A percentile compares a stretch with the other conserved stretches of the same genome.
These are phyloP conservation scores for Lizonia empirigonia DNA, from an alignment of 2,329 filamentous ascomycete genomes.

Conservation along the genomic window DNA sequence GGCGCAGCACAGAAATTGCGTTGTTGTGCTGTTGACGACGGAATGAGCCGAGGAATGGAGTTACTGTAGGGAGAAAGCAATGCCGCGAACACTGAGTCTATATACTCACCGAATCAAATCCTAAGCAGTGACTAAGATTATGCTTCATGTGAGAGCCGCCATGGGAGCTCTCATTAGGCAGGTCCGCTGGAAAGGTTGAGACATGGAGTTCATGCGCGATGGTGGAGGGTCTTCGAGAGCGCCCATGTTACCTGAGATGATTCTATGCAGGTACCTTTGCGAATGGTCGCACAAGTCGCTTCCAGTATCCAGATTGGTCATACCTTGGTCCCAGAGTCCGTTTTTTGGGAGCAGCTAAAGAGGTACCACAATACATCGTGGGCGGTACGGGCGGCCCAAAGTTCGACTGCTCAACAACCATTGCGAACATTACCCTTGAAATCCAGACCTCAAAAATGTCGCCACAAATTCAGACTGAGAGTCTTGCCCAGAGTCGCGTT, in stretches of 20 bases:
- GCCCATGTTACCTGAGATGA: constrained; percentile 31
- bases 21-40: constrained; percentile 16
- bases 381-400: constrained; percentile 13
- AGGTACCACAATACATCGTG: constrained; percentile 13
- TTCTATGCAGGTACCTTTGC: constrained; percentile 36
- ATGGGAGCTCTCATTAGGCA: constrained; percentile 29
- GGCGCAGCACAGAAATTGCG: neutral
- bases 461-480: neutral
- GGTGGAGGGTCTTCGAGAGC: constrained; percentile 22
- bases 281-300: constrained; percentile 23
- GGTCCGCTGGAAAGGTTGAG: constrained; percentile 28
- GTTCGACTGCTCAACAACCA: neutral
- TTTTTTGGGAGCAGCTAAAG: constrained; percentile 9
- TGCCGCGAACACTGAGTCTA: constrained; percentile 19
- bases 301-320: constrained; percentile 21
- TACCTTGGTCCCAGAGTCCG: constrained; percentile 16
- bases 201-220: constrained; percentile 32
- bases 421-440: neutral
- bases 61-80: constrained; percentile 25
- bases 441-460: neutral
- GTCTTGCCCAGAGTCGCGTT: neutral
- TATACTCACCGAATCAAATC: constrained; percentile 28
- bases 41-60: constrained; percentile 43
- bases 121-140: constrained; percentile 4
- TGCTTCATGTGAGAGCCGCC: constrained; percentile 31